Conservation (phyloP, 441 rosid genomes). For the Erodium texanum region DNA sequence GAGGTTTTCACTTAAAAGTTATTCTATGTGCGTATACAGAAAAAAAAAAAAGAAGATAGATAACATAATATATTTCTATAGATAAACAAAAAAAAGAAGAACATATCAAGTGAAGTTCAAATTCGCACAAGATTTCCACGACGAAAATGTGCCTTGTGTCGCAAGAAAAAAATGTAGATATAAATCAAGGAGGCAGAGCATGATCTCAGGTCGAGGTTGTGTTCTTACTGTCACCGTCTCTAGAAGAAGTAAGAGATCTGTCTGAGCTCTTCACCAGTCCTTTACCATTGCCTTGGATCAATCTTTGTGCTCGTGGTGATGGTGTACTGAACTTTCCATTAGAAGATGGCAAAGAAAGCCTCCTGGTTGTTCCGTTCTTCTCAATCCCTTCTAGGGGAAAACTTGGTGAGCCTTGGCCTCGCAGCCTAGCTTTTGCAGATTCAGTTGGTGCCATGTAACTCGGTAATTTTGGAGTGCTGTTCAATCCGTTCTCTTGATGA, state of each 20-base stretch:
- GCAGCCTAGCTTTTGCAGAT: slow-evolving; percentile 57
- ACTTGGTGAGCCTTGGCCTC: slow-evolving; percentile 56
- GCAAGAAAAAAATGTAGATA: not conserved
- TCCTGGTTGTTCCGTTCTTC: slow-evolving; percentile 35
- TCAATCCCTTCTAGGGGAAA: slow-evolving; percentile 33
- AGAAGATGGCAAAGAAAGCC: slow-evolving; percentile 60
- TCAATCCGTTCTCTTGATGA: slow-evolving; percentile 30
- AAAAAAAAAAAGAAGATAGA: too few species aligned
- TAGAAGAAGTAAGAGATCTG: slow-evolving; percentile 40
- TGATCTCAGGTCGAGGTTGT: not conserved
- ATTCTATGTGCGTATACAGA: too few species aligned
- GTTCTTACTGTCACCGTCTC: slow-evolving; percentile 42
- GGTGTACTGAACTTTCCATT: slow-evolving; percentile 32
- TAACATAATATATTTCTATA: not conserved
- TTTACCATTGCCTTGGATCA: slow-evolving; percentile 40
- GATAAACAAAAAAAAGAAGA: not conserved
- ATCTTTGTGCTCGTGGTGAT: slow-evolving; percentile 49
- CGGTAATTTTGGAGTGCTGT: slow-evolving; percentile 42
- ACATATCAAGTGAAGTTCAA: not conserved
- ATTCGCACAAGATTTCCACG: not conserved
- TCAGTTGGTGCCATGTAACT: slow-evolving; percentile 83
- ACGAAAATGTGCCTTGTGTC: not conserved
- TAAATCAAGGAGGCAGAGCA: not conserved
- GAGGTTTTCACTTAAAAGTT: too few species aligned
- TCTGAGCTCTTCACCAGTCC: slow-evolving; percentile 30